A percentile compares a stretch with the other conserved stretches of the same genome.
phyloP scores from a whole-genome alignment of 1,284 basidiomycete genomes.

The Ganoderma resinaceum region DNA sequence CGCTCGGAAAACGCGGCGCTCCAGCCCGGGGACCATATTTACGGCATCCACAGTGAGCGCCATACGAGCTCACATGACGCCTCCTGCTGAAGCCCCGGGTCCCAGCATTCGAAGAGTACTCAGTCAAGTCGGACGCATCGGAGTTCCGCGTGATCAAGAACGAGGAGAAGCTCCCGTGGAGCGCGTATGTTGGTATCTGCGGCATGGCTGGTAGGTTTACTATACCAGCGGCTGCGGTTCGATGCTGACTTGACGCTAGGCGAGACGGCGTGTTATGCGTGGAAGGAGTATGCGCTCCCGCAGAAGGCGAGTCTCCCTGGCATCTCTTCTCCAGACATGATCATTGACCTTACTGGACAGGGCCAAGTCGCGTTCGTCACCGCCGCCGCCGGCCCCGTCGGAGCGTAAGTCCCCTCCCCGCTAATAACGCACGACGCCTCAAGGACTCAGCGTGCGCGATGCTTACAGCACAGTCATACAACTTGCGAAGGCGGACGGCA shows the following conservation, averaged over 20 bases:
- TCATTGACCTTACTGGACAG: slow-evolving; percentile 7
- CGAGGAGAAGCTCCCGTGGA: slow-evolving; percentile 38
- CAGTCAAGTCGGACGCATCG: slow-evolving; percentile 6
- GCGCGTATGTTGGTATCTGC: slow-evolving; percentile 39
- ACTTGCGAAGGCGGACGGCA: slow-evolving; percentile 65
- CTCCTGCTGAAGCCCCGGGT: slow-evolving; percentile 9
- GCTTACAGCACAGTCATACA: slow-evolving; percentile 53
- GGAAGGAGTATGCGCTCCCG: slow-evolving; percentile 33
- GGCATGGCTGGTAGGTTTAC: slow-evolving; percentile 40
- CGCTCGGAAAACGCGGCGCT: slow-evolving; percentile 48
- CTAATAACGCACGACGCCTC: background rate
- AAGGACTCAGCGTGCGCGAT: background rate
- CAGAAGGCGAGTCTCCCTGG: slow-evolving; percentile 29
- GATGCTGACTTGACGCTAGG: slow-evolving; percentile 17
- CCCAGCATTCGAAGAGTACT: slow-evolving; percentile 35
- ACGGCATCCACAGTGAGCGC: slow-evolving; percentile 40
- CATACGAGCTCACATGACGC: background rate
- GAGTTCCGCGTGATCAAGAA: slow-evolving; percentile 34
- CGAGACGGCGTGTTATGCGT: slow-evolving; percentile 35
- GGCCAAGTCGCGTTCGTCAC: slow-evolving; percentile 37
- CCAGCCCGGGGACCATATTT: slow-evolving; percentile 52
- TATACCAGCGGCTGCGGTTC: background rate
- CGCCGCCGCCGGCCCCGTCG: slow-evolving; percentile 28
- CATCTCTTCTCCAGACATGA: background rate
- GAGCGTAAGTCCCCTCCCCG: slow-evolving; percentile 18